Base-by-base conservation (phyloP, 2,329 filamentous ascomycete genomes). In the Ceratocystis destructans region DNA sequence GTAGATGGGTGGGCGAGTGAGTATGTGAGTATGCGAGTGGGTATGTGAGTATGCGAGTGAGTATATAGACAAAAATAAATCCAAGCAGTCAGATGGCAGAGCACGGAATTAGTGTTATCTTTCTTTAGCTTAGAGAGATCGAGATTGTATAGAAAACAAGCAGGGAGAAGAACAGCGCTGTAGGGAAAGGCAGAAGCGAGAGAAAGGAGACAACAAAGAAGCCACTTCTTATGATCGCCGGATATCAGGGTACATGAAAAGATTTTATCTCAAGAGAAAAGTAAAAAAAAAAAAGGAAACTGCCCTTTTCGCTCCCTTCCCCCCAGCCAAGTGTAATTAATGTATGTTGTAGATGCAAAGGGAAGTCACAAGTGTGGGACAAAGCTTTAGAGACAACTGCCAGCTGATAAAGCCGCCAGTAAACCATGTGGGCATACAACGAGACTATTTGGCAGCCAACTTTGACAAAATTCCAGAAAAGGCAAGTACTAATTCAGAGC, bases 301-400 rank as follows among this genome's bases (percentile, higher is more conserved):
- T 59, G 8, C 28, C 3, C 28, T 59, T 31, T 59, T 31, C 53
- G 28, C 28, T 59, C 7, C 33, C 33, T 10, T 37, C 33, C 33
- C 33, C 33, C 53, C 53, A 33, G 53, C 53, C 5, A 20, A 31
- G 48, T 53, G 48, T 25, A 25, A 25, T 25, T 53, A 53, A 28
- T 53, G 48, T 53, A 53, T 8, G 25, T 12, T 37, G 25, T 59
- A 31, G 22, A 17, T 15, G 53, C 17, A 33, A 33, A 59, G 17
- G 25, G 53, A 59, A 33, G 48, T 53, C 48, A 53, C 28, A 8
- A 17, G 17, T 6, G 53, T 59, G 53, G 53, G 28, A 59, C 53
- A 59, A 59, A 59, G 53, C 53, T 33, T 59, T 33, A 20, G 53
- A 59, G 53, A 31, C 53, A 59, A 59, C 53, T 59, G 28, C 53